These are phyloP conservation scores for Protostelium mycophagum DNA, from an alignment of 78 protist genomes.

Conservation along the genomic window DNA sequence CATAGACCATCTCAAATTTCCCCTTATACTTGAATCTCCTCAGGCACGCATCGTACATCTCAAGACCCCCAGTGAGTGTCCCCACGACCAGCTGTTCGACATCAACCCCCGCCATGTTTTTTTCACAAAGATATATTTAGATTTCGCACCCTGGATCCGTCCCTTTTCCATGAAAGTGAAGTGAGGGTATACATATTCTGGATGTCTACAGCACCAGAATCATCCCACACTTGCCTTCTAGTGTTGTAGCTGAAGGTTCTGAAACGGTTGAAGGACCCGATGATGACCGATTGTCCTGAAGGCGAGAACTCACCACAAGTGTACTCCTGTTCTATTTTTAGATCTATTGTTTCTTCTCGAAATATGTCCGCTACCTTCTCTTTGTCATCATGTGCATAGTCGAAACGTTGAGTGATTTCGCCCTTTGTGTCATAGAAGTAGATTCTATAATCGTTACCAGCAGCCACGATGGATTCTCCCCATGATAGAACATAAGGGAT, in stretches of 20 bases:
- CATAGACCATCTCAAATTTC: slow-evolving; percentile 77
- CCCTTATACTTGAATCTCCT: slow-evolving; percentile 59
- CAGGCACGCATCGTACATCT: slow-evolving; percentile 71
- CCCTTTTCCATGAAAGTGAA: slow-evolving; percentile 69
- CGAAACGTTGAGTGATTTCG: slow-evolving; percentile 41
- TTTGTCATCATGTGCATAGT: slow-evolving; percentile 15
- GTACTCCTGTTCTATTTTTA: no score
- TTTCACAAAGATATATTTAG: not conserved
- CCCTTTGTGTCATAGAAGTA: slow-evolving; percentile 44
- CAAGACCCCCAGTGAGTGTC: slow-evolving; percentile 71
- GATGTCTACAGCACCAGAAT: slow-evolving; percentile 23
- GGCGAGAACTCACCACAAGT: slow-evolving; percentile 52
- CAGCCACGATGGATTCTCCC: slow-evolving; percentile 65
- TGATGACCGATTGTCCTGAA: slow-evolving; percentile 55
- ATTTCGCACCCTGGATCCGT: slow-evolving; percentile 49
- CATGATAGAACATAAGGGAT: slow-evolving; percentile 59
- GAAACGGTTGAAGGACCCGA: slow-evolving; percentile 58
- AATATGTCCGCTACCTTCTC: no score
- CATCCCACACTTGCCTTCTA: slow-evolving; percentile 58
- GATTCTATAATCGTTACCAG: slow-evolving; percentile 54
- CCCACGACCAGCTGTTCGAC: slow-evolving; percentile 18
- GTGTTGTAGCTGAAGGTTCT: slow-evolving; percentile 6
- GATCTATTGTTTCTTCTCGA: no score
- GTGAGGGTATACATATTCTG: slow-evolving; percentile 57
- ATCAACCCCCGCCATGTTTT: not conserved